Evolutionary conservation across 805 yeast species (phyloP).

Genomic region (Sugiyamaella smithiae): DNA sequence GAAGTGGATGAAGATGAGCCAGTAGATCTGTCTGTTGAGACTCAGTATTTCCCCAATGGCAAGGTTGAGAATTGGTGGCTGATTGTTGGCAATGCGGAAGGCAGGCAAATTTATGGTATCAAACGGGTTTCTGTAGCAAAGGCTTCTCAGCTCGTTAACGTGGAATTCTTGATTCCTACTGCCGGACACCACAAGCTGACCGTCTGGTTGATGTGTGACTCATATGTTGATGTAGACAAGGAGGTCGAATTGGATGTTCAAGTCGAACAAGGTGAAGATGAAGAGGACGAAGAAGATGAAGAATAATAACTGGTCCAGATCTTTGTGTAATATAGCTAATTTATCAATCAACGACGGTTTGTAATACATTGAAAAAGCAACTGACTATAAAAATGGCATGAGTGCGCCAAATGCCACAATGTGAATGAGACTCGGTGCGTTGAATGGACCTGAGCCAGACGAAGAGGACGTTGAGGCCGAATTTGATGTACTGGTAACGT

Average conservation of each 20-base stretch:
- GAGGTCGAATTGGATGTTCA: slow-evolving; percentile 54
- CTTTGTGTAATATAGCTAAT: too few species aligned
- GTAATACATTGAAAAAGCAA: too few species aligned
- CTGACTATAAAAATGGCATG: too few species aligned
- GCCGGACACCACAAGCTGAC: slow-evolving; percentile 61
- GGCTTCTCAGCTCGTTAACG: slow-evolving; percentile 49
- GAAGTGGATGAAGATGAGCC: slow-evolving; percentile 72
- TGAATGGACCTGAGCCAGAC: too few species aligned
- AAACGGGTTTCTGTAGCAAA: slow-evolving; percentile 57
- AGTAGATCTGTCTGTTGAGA: slow-evolving; percentile 53
- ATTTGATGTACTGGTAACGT: too few species aligned
- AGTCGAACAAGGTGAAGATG: slow-evolving; percentile 17
- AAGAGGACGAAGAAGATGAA: background rate
- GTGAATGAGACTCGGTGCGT: too few species aligned
- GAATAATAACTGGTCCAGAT: too few species aligned
- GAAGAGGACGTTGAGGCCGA: too few species aligned
- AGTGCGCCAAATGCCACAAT: too few species aligned
- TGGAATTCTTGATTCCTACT: slow-evolving; percentile 57
- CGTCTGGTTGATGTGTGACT: slow-evolving; percentile 87
- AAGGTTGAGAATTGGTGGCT: slow-evolving; percentile 80
- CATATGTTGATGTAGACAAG: slow-evolving; percentile 90
- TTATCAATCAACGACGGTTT: too few species aligned
- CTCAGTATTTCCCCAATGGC: slow-evolving; percentile 56
- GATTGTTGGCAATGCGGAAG: slow-evolving; percentile 65
- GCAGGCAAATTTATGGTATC: slow-evolving; percentile 66